Conservation (phyloP, 2,329 filamentous ascomycete species). For the Colletotrichum sp. region DNA sequence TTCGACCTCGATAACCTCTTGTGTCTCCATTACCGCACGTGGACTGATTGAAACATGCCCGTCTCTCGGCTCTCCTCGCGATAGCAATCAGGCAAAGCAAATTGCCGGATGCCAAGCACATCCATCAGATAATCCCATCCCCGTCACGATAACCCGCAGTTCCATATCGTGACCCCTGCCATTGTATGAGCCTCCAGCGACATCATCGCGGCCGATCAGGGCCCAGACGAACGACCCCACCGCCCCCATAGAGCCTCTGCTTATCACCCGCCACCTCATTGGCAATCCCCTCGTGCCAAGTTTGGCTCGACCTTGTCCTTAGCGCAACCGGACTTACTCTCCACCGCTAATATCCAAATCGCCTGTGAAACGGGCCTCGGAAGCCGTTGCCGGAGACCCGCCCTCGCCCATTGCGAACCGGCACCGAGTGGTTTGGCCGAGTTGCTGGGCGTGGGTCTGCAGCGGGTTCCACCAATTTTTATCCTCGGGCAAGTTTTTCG, state of each 20-base stretch:
- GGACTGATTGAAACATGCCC: accelerated
- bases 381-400: background rate
- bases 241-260: background rate
- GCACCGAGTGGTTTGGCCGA: background rate
- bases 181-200: background rate
- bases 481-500: conserved; percentile 3
- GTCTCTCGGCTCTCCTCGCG: background rate
- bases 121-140: background rate
- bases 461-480: background rate
- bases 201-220: background rate
- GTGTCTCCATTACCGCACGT: background rate
- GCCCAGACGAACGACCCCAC: background rate
- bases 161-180: conserved; percentile 17
- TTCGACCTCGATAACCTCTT: background rate
- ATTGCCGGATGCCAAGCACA: background rate
- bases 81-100: background rate
- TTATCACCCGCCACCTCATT: background rate
- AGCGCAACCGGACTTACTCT: background rate
- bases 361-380: background rate
- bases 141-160: conserved; percentile 34
- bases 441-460: background rate
- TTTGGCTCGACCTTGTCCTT: background rate
- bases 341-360: background rate
- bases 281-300: background rate
- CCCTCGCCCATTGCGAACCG: background rate